These are phyloP conservation scores for Dioscorea zingiberensis DNA, from an alignment of 106 monocot species.

Conservation along the genomic window DNA sequence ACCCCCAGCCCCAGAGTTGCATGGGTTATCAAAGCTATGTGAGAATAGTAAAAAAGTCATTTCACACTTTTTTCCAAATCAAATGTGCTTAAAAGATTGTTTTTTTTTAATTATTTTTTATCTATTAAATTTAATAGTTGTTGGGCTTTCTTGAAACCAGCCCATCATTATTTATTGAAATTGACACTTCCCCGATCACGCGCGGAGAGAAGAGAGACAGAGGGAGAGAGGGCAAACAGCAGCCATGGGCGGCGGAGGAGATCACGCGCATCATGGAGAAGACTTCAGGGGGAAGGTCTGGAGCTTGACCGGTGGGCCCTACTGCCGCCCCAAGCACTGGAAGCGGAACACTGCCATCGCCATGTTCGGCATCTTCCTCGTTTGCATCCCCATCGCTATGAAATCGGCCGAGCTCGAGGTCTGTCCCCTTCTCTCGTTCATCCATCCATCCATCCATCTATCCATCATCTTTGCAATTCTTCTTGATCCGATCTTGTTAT, in stretches of 20 bases:
- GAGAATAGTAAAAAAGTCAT: too few species aligned
- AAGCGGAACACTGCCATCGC: slow-evolving; percentile 92
- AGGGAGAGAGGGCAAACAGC: too few species aligned
- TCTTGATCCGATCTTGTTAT: background rate
- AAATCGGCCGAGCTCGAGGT: slow-evolving; percentile 98
- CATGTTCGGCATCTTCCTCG: slow-evolving; percentile 72
- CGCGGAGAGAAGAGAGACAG: background rate
- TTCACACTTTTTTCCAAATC: too few species aligned
- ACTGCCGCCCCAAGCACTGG: slow-evolving; percentile 90
- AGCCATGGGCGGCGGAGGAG: slow-evolving; percentile 25
- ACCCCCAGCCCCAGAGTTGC: too few species aligned
- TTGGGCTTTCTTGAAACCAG: too few species aligned
- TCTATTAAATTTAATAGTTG: too few species aligned
- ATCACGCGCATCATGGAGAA: slow-evolving; percentile 13
- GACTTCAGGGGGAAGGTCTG: slow-evolving; percentile 80
- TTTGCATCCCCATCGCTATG: slow-evolving; percentile 92
- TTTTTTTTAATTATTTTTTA: too few species aligned
- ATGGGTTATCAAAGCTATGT: too few species aligned
- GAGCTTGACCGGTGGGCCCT: slow-evolving; percentile 94
- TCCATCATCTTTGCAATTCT: background rate
- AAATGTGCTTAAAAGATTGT: too few species aligned
- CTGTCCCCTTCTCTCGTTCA: background rate
- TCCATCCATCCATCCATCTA: too few species aligned
- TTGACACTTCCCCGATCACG: too few species aligned
- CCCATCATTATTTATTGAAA: too few species aligned